Base-by-base conservation (phyloP, 768 basidiomycete genomes). In the Mycena sanguinolenta region DNA sequence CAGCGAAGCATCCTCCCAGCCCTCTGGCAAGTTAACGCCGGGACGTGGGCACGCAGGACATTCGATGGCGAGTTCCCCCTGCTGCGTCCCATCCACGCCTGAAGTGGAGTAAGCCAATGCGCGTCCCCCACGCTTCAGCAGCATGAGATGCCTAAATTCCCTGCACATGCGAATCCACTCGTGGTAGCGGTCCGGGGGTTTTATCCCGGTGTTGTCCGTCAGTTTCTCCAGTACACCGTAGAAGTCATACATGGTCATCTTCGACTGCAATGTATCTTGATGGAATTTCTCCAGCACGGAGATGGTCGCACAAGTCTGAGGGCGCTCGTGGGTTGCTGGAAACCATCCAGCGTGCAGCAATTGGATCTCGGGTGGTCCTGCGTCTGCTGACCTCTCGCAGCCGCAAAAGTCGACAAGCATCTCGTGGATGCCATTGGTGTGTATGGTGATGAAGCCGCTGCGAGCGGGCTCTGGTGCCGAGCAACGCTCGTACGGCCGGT, bases 221-320 rank as follows among this genome's bases (percentile, higher is more conserved):
- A 10, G 36, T 38, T 38, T n/a, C 2, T n/a, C 8, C 16, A 34
- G 19, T 9, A n/a, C 32, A 1, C 3, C 27, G 21, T 34, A 55
- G 13, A 34, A 55, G 19, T 55, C 54, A 25, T 55, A 55, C 32
- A n/a, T 36, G 14, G 54, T 55, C 54, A 34, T 55, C n/a, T 55
- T 55, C 2, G 54, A 19, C 19, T 55, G 54, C 6, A 52, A n/a
- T 7, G 54, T 55, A 19, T 55, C 19, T 21, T 7, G 7, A 36
- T 55, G 54, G 54, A 55, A 55, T 34, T 17, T 19, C 5, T 30
- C 30, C 28, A 54, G 53, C 17, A 30, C 27, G 3, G 14, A 10
- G 16, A 54, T 21, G 32, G 36, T 38, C 8, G 36, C 36, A 38
- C 36, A 38, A 6, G 36, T 38, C 36, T 38, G 36, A 38, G 36